Evolutionary conservation across 2,329 filamentous ascomycete genomes (phyloP).

Genomic region (Fusarium sp.): DNA sequence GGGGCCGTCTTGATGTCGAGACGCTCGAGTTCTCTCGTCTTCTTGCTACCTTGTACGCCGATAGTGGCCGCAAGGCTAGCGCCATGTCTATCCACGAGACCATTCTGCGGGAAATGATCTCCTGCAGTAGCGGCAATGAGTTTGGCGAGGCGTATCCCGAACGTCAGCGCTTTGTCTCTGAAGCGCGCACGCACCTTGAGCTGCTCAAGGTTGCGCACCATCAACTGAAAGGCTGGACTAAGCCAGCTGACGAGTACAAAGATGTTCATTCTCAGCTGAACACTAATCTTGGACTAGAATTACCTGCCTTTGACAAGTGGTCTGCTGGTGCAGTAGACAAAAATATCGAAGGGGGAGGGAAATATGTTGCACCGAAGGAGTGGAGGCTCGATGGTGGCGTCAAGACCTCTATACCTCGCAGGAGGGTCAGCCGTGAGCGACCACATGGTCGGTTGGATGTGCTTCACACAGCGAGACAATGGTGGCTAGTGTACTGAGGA

Average conservation of each 20-base stretch:
- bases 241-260: conserved; percentile 31
- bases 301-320: conserved; percentile 44
- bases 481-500: conserved; percentile 36
- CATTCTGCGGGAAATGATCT: conserved; percentile 41
- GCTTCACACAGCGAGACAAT: conserved; percentile 28
- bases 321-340: conserved; percentile 28
- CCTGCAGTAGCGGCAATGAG: conserved; percentile 23
- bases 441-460: conserved; percentile 28
- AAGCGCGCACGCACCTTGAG: conserved; percentile 40
- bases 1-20: conserved; percentile 44
- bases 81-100: conserved; percentile 44
- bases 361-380: conserved; percentile 29
- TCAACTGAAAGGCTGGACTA: conserved; percentile 40
- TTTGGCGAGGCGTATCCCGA: conserved; percentile 21
- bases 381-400: conserved; percentile 39
- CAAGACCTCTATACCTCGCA: conserved; percentile 6
- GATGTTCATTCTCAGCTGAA: conserved; percentile 38
- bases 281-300: conserved; percentile 24
- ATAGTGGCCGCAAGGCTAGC: conserved; percentile 13
- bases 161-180: conserved; percentile 21
- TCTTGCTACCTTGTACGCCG: conserved; percentile 41
- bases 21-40: conserved; percentile 45
- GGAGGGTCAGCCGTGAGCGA: conserved; percentile 8
- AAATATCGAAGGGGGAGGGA: conserved; percentile 34
- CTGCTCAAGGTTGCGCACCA: conserved; percentile 35